These are phyloP conservation scores for Phaeosphaeriaceae sp. DNA, from an alignment of 2,329 filamentous ascomycete genomes.

Conservation along the genomic window DNA sequence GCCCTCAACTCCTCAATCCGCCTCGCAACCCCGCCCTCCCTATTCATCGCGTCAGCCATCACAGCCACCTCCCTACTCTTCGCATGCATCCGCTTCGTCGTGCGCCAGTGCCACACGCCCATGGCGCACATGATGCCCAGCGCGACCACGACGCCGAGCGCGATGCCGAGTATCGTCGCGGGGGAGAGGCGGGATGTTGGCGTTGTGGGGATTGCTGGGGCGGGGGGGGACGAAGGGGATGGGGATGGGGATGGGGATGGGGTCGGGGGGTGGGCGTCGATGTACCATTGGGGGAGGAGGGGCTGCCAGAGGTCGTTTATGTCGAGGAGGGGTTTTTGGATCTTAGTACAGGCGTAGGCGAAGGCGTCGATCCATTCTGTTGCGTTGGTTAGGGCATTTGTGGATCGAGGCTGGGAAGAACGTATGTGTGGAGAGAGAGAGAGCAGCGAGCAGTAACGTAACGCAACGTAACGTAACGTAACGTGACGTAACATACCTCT, in stretches of 20 bases:
- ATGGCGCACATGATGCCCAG: slow-evolving; percentile 2
- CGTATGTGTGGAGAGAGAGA: no score
- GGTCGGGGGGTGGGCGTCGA: not conserved
- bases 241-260: not conserved
- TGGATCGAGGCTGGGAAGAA: no score
- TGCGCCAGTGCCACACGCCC: slow-evolving; percentile 8
- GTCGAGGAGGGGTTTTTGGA: slow-evolving; percentile 5
- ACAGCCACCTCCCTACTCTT: slow-evolving; percentile 12
- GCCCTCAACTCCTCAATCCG: slow-evolving; percentile 13
- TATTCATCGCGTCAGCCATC: slow-evolving; percentile 9
- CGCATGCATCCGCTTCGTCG: slow-evolving; percentile 8
- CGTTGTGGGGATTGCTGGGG: not conserved
- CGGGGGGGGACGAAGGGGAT: not conserved
- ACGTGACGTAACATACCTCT: slow-evolving; percentile 12
- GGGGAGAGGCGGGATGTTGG: not conserved
- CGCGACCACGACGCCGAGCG: not conserved
- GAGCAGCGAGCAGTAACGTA: no score
- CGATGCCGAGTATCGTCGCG: slow-evolving; percentile 1
- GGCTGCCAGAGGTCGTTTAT: slow-evolving; percentile 19
- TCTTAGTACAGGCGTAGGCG: slow-evolving; percentile 11
- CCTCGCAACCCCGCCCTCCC: slow-evolving; percentile 3
- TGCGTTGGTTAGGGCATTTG: not conserved
- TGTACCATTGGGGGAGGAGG: slow-evolving; percentile 12
- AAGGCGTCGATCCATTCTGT: slow-evolving; percentile 20
- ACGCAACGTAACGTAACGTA: no score